Evolutionary conservation across 140 eudicot species (phyloP).

Genomic region (Bidens hawaiensis): DNA sequence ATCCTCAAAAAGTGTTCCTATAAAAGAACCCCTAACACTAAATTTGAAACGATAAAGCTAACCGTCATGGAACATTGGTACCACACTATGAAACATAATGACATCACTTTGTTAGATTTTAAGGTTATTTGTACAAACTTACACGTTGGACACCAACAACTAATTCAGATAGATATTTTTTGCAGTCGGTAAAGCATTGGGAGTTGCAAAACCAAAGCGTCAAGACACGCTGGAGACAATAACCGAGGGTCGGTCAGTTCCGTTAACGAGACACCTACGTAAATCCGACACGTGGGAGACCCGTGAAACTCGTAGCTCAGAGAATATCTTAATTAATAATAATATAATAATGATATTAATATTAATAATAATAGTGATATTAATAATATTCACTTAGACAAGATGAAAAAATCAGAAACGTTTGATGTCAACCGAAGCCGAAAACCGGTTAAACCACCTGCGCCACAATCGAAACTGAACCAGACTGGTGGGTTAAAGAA

Average conservation of each 20-base stretch:
- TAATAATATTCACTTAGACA: conserved; percentile 2
- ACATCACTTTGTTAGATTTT: background rate
- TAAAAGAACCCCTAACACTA: too few species aligned
- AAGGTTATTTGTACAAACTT: background rate
- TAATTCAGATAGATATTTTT: background rate
- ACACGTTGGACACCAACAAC: conserved; percentile 4
- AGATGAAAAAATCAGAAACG: conserved; percentile 46
- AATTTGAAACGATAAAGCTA: conserved; percentile 12
- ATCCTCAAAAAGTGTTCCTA: too few species aligned
- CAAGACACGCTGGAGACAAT: conserved; percentile 78
- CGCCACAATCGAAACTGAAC: conserved; percentile 20
- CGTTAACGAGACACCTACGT: conserved; percentile 60
- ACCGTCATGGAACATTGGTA: background rate
- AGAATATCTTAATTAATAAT: too few species aligned
- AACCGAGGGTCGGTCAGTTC: conserved; percentile 76
- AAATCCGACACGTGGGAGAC: conserved; percentile 91
- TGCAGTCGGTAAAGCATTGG: conserved; percentile 48
- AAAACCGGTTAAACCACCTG: conserved; percentile 11
- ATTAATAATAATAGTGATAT: too few species aligned
- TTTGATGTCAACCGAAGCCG: conserved; percentile 24
- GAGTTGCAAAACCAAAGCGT: conserved; percentile 55
- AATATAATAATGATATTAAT: too few species aligned
- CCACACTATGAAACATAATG: background rate
- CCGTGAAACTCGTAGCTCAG: background rate
- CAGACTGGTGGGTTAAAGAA: conserved; percentile 41